Percentiles rank a stretch among this genome's conserved stretches.
Evolutionary conservation across 2,329 filamentous ascomycete species (phyloP).

Genomic region (Trichophyton rubrum): DNA sequence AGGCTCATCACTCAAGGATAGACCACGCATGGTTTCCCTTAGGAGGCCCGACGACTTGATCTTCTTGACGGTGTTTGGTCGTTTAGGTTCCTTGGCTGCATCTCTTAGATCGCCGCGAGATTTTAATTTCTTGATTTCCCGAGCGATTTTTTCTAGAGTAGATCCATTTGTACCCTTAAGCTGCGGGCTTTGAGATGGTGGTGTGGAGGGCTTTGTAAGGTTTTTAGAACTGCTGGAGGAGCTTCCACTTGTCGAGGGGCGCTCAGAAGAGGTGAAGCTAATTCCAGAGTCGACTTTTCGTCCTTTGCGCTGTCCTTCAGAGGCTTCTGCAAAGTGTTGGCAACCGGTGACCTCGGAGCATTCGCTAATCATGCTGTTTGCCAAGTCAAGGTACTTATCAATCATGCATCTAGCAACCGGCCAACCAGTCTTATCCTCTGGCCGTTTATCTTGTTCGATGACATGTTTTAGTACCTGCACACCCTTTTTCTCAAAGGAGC

Average conservation of each 20-base stretch:
- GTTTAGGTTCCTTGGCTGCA: conserved; percentile 16
- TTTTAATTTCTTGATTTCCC: conserved; percentile 47
- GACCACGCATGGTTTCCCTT: conserved; percentile 19
- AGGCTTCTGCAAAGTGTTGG: conserved; percentile 24
- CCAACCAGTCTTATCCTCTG: conserved; percentile 46
- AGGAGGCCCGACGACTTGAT: conserved; percentile 25
- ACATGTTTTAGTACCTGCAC: conserved; percentile 41
- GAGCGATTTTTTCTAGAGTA: conserved; percentile 47
- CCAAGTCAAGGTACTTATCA: conserved; percentile 45
- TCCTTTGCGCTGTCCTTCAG: conserved; percentile 19
- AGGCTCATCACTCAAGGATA: conserved; percentile 23
- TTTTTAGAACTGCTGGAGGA: conserved; percentile 19
- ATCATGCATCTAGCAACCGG: conserved; percentile 36
- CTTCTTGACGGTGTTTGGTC: conserved; percentile 21
- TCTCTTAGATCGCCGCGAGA: conserved; percentile 41
- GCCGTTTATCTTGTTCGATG: conserved; percentile 40
- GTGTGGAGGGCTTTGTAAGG: conserved; percentile 12
- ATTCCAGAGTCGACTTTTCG: conserved; percentile 52
- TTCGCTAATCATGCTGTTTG: conserved; percentile 51
- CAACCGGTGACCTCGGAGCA: conserved; percentile 40
- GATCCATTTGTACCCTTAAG: conserved; percentile 35
- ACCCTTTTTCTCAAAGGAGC: conserved; percentile 42
- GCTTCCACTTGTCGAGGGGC: conserved; percentile 28
- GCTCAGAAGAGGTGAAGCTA: conserved; percentile 40
- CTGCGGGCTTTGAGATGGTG: conserved; percentile 23